Base-by-base conservation (phyloP, 345 rosid genomes). In the Salix brachista region DNA sequence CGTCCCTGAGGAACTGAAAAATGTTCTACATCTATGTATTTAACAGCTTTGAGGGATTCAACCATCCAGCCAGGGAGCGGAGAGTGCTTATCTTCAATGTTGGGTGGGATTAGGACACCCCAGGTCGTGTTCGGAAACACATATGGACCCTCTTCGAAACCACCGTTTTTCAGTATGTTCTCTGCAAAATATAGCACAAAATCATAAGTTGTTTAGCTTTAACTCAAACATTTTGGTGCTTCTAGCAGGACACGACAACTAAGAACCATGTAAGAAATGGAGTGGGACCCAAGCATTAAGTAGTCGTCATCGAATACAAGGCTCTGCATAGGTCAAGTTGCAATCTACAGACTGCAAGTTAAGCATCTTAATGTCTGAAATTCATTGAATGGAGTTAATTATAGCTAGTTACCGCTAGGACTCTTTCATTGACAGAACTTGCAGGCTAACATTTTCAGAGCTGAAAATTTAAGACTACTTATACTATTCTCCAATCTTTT, bases 1-100 rank as follows among this genome's bases (percentile, higher is more conserved):
- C 77, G 65, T 5, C 77, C 80, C 52, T 82, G 82, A 19, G 85
- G 82, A 23, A 78, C 82, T 0, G 82, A 71, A 68, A 79, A 82
- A 64, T 78, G 77, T 0, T 71, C 74, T 10, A 69, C 11, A 37
- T 88, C 88, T 25, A 88, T 79, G 83, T 80, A 87, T 39, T 88
- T 88, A 21, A 88, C 90, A 5, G 91, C 91, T 71, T 88, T 88
- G 3, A 87, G 87, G 23, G 90, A 88, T 37, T 88, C 91, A 1
- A 88, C 75, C 68, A 86, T 84, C 90, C 89, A 87, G 23, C 89
- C 90, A 0, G 87, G 90, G 5, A 89, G 81, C 0, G 90, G 89
- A 19, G 85, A 78, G 77, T 89, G 86, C 32, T 85, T 83, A 30
- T 89, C 92, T 75, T 89, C 88, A 3, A 89, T 87, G 72, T 84